Evolutionary conservation across 148 eudicot species (phyloP).

Genomic region (Cornus florida): DNA sequence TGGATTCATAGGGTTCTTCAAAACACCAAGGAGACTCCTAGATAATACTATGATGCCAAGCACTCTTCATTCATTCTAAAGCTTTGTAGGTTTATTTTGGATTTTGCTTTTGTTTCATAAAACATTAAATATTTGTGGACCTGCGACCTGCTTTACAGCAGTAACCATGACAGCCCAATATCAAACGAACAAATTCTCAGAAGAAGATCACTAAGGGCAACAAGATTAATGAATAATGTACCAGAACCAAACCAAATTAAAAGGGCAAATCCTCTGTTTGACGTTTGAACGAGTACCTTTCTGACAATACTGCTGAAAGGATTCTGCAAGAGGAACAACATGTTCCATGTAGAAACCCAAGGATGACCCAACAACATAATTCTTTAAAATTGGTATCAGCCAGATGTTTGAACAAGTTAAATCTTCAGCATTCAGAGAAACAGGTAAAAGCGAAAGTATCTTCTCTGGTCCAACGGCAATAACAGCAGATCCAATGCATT

Average conservation of each 20-base stretch:
- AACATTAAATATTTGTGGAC: too few relatives aligned
- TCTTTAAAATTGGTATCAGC: constrained; percentile 71
- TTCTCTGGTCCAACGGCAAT: constrained; percentile 82
- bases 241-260: background rate
- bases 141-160: too few relatives aligned
- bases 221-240: background rate
- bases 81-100: too few relatives aligned
- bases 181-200: too few relatives aligned
- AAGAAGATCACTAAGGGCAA: too few relatives aligned
- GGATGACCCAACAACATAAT: constrained; percentile 62
- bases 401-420: constrained; percentile 69
- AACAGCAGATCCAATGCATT: constrained; percentile 83
- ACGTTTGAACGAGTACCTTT: constrained; percentile 45
- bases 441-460: constrained; percentile 59
- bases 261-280: background rate
- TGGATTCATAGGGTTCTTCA: too few relatives aligned
- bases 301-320: constrained; percentile 47
- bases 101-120: too few relatives aligned
- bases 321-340: constrained; percentile 72
- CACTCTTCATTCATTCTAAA: too few relatives aligned
- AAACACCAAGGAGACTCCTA: too few relatives aligned
- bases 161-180: too few relatives aligned
- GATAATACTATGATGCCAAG: too few relatives aligned
- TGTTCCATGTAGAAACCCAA: constrained; percentile 71
- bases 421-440: constrained; percentile 46